A percentile compares a stretch with the other conserved stretches of the same genome.
These are phyloP conservation scores for Phytophthora uliginosa DNA, from an alignment of 352 stramenopile species.

Conservation along the genomic window DNA sequence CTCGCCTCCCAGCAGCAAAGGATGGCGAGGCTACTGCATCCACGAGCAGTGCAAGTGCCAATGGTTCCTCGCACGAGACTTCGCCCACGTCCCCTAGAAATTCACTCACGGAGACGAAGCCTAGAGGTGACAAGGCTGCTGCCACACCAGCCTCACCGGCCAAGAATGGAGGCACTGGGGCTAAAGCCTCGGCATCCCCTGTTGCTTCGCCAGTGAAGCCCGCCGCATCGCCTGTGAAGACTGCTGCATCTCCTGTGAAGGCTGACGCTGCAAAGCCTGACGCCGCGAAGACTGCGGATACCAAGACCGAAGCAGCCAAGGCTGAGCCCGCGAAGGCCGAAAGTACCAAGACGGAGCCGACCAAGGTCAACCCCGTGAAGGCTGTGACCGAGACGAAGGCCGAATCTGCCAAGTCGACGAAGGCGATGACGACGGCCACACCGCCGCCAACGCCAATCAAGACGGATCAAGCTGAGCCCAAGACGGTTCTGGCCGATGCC, in stretches of 20 bases:
- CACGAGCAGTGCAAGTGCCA: slow-evolving; percentile 12
- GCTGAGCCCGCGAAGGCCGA: background rate
- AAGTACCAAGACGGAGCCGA: background rate
- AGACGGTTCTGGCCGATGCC: slow-evolving; percentile 32
- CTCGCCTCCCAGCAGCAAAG: slow-evolving; percentile 21
- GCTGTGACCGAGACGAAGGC: background rate
- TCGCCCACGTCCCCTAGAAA: background rate
- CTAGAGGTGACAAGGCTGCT: slow-evolving; percentile 6
- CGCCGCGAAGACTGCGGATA: background rate
- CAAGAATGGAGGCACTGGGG: slow-evolving; percentile 4
- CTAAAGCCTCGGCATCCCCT: slow-evolving; percentile 7
- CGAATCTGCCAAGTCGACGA: background rate
- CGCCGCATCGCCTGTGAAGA: slow-evolving; percentile 3
- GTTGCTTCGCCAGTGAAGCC: slow-evolving; percentile 20
- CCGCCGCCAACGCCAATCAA: slow-evolving; percentile 11
- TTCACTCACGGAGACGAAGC: slow-evolving; percentile 11
- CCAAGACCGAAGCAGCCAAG: background rate
- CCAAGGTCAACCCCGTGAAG: slow-evolving; percentile 4
- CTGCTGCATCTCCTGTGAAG: slow-evolving; percentile 3
- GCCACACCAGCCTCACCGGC: slow-evolving; percentile 5
- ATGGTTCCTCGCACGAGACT: slow-evolving; percentile 7
- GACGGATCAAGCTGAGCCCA: slow-evolving; percentile 13
- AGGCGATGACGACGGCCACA: background rate
- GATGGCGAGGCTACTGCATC: slow-evolving; percentile 11
- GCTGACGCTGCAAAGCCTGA: background rate